Evolutionary conservation across 495 filamentous ascomycete species (phyloP).

Genomic region (Hypoxylon cercidicola): DNA sequence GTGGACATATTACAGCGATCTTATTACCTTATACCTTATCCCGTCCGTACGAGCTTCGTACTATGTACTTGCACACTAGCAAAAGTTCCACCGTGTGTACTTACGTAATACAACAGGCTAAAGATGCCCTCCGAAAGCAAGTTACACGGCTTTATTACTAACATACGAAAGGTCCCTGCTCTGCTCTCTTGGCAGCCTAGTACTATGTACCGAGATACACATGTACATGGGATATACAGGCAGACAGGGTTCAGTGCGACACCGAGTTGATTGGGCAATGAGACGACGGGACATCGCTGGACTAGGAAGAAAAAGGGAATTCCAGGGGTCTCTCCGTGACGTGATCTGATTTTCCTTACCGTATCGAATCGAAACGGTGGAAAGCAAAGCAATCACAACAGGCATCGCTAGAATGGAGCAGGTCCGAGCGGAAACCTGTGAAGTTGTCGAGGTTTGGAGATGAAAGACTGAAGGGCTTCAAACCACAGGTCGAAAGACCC

Average conservation of each 20-base stretch:
- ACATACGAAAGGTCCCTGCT: conserved; percentile 18
- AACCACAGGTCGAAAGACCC: too few species aligned
- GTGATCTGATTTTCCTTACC: conserved; percentile 23
- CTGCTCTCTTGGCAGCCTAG: conserved; percentile 12
- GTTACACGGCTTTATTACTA: conserved; percentile 33
- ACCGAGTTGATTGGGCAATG: conserved; percentile 32
- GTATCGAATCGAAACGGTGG: conserved; percentile 25
- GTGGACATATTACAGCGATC: not conserved
- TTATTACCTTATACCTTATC: not conserved
- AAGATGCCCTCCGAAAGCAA: conserved; percentile 19
- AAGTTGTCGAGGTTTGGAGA: conserved; percentile 3
- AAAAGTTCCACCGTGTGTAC: conserved; percentile 25
- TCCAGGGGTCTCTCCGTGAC: conserved; percentile 23
- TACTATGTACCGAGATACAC: conserved; percentile 41
- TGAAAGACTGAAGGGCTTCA: too few species aligned
- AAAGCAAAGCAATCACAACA: conserved; percentile 3
- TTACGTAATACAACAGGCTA: conserved; percentile 41
- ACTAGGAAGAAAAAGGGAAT: conserved; percentile 32
- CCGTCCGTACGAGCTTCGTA: too few species aligned
- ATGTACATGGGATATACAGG: too few species aligned
- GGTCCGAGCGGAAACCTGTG: conserved; percentile 18
- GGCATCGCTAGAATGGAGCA: conserved; percentile 11
- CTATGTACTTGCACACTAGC: not conserved
- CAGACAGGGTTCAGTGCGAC: conserved; percentile 28
- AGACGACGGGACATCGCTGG: conserved; percentile 30